Conservation (phyloP, 805 yeast species). For the Komagataella pseudopastoris region DNA sequence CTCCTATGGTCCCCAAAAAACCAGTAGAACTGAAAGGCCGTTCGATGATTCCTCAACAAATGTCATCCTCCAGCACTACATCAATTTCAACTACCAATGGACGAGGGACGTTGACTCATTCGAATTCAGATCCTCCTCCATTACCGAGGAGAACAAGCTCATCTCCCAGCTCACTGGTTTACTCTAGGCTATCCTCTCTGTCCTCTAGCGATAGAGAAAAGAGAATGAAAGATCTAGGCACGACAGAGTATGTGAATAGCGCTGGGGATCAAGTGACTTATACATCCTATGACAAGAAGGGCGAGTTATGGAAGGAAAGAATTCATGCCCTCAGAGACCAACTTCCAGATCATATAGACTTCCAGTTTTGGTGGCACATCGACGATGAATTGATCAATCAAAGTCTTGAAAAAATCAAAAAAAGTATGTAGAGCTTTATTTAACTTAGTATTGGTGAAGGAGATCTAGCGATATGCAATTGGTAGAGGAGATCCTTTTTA, state of each 20-base stretch:
- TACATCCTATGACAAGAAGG: slow-evolving; percentile 26
- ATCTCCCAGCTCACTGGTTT: not conserved
- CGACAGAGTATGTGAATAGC: not conserved
- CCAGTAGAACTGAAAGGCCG: slow-evolving; percentile 25
- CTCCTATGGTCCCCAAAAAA: slow-evolving; percentile 34
- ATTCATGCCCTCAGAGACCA: slow-evolving; percentile 19
- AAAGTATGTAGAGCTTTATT: slow-evolving; percentile 3
- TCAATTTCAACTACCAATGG: slow-evolving; percentile 10
- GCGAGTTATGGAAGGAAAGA: slow-evolving; percentile 44
- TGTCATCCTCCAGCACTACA: slow-evolving; percentile 14
- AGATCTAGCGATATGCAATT: not conserved
- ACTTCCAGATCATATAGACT: slow-evolving; percentile 23
- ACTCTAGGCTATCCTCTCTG: not conserved
- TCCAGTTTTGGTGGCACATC: slow-evolving; percentile 30
- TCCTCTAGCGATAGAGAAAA: not conserved
- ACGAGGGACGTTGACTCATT: not conserved
- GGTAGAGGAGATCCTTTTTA: not conserved
- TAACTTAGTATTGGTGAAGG: not conserved
- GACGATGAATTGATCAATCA: slow-evolving; percentile 11
- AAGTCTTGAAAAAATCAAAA: slow-evolving; percentile 3
- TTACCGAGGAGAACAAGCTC: not conserved
- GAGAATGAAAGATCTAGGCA: not conserved
- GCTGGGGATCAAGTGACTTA: not conserved
- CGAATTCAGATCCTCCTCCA: not conserved
- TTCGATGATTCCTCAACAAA: slow-evolving; percentile 6